Base-by-base conservation (phyloP, 257 asterid species). In the Ophiorrhiza pumila region DNA sequence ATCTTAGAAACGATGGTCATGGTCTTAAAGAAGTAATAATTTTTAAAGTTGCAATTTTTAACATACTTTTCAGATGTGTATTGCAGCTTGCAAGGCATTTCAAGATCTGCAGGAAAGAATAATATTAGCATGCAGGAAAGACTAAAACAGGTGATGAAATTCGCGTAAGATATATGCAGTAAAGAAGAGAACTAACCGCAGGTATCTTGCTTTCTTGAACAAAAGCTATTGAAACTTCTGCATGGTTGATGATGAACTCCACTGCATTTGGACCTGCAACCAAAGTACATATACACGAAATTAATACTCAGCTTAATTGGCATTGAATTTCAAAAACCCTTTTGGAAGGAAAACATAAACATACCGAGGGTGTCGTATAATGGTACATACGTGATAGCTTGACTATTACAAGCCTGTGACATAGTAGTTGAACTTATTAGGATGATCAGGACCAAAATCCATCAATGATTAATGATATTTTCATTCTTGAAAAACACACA, bases 241-340 rank as follows among this genome's bases (percentile, higher is more conserved):
- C 97, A 71, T 94, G 96, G 80, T 91, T 94, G 80, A 94, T 85
- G 65, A 94, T 91, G 89, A 79, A 94, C 83, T 94, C 98, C 42
- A 94, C 96, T 31, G 98, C 98, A 83, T 91, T 88, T 70, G 94
- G 85, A 74, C 98, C 98, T 94, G 83, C 80, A 76, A 39, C 62
- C 55, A 67, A 75, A 73, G 29, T 71, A 62, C 43, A 41, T 1
- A 46, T 59, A 69, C 25, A 69, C 1, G 37, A 60, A 22, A n/a
- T n/a, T n/a, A n/a, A 27, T n/a, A 20, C 41, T 5, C 25, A 14
- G 63, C 17, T n/a, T 4, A 27, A 23, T 66, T 60, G 20, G 2
- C 71, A 59, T 23, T 9, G 5, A 41, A n/a, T n/a, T n/a, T 35
- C 10, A 18, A 50, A 50, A 20, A 27, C 4, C 52, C 35, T 4